Evolutionary conservation across 2,329 filamentous ascomycete genomes (phyloP).

Genomic region (Botrytis byssoidea): DNA sequence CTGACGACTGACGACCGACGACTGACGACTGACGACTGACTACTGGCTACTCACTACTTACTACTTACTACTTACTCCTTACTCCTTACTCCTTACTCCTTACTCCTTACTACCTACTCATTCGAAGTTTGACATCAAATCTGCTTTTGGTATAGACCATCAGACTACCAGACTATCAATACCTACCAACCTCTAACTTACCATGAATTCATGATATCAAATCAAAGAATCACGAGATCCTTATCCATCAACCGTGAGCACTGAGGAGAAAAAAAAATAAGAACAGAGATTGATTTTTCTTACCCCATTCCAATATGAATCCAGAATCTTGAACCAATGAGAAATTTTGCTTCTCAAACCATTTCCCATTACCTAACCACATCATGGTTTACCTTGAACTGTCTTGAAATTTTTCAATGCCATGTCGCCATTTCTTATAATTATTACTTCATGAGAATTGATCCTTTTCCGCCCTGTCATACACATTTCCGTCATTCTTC

Average conservation of each 20-base stretch:
- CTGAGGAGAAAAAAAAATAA: neutral
- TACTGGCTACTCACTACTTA: no score
- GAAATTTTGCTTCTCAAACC: constrained; percentile 5
- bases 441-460: constrained; percentile 18
- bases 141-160: neutral
- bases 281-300: neutral
- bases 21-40: no score
- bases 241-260: neutral
- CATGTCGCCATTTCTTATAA: constrained; percentile 14
- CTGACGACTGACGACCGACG: no score
- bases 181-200: neutral
- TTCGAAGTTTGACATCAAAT: neutral
- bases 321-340: neutral
- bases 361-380: constrained; percentile 15
- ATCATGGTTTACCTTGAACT: constrained; percentile 14
- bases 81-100: neutral
- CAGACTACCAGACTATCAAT: neutral
- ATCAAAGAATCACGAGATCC: neutral
- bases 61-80: no score
- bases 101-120: neutral
- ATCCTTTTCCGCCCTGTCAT: neutral
- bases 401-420: constrained; percentile 12
- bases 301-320: constrained; percentile 7
- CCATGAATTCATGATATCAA: neutral
- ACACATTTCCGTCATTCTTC: neutral